Evolutionary conservation across 2,329 filamentous ascomycete species (phyloP), one percentile per base, ranked within the genome.

Genomic region (Aspergillus fischeri): DNA sequence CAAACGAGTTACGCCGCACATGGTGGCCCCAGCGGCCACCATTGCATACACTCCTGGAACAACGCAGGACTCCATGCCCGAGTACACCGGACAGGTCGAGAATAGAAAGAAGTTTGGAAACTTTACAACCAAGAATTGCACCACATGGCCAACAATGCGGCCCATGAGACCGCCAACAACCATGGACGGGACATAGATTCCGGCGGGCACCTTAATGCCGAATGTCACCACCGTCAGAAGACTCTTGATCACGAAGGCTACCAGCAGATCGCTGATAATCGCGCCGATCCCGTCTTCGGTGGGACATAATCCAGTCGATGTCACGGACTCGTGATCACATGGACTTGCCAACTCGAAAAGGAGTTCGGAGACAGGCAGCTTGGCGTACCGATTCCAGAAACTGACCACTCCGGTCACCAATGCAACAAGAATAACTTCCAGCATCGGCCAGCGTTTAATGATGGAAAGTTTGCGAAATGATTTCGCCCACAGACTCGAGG

Each of bases 151-250:
- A 11, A 96, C 84, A 48, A 94, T 86, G 7, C 93, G 87, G 29
- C 93, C 93, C 78, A 96, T 87, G 20, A 99, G 79, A 68, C 94
- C 94, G 62, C 94, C 94, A 20, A 97, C 91, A 28, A 97, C 94
- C 94, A 99, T 99, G 66, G 93, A 97, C 3, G 94, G 94, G 1
- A 99, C 92, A 67, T 99, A 99, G 65, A 99, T 97, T 61, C 94
- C 94, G 1, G 93, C 92, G 9, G 94, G 94, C 0, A 97, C 87
- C 81, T 97, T 97, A 70, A 97, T 92, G 27, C 93, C 93, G 75
- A 97, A 97, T 0, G 93, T 96, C 63, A 97, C 87, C 49, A 89
- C 87, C 0, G 94, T 97, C 45, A 99, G 77, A 49, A 93, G 80
- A 0, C 91, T 89, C 72, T 99, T 99, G 77, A 97, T 88, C 27